Evolutionary conservation across 2,329 filamentous ascomycete species (phyloP).

Genomic region (Fusarium fracticaudum): DNA sequence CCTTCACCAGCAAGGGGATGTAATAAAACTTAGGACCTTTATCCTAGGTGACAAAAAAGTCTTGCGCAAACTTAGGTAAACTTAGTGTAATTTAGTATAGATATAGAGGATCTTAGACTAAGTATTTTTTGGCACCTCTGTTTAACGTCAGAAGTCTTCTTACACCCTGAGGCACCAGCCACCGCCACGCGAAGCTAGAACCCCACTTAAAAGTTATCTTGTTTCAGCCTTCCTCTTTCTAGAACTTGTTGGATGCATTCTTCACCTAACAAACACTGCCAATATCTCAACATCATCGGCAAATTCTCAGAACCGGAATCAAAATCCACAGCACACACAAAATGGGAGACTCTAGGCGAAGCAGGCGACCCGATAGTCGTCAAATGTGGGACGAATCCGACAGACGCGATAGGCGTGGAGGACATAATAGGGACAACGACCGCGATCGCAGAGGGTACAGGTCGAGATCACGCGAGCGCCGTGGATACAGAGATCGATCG

Average conservation of each 20-base stretch:
- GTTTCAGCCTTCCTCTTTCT: constrained; percentile 33
- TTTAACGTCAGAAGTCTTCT: no score
- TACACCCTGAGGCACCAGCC: no score
- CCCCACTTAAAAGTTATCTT: constrained; percentile 16
- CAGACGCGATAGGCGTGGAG: constrained; percentile 48
- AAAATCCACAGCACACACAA: constrained; percentile 15
- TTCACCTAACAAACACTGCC: neutral
- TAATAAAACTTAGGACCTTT: no score
- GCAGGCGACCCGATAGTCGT: constrained; percentile 60
- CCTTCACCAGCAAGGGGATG: no score
- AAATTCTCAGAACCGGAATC: neutral
- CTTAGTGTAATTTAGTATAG: no score
- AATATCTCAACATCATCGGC: neutral
- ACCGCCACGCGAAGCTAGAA: constrained; percentile 16
- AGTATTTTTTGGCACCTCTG: no score
- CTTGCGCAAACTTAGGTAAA: no score
- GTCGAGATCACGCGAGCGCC: constrained; percentile 49
- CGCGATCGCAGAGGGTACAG: constrained; percentile 48
- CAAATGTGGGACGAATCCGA: constrained; percentile 69
- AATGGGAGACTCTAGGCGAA: constrained; percentile 49
- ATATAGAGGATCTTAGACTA: no score
- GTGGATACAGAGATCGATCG: constrained; percentile 49
- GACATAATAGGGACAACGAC: constrained; percentile 44
- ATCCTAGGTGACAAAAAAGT: no score
- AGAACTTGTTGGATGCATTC: constrained; percentile 9